Conservation (phyloP, 352 stramenopile genomes). For the Phytophthora ohioensis region DNA sequence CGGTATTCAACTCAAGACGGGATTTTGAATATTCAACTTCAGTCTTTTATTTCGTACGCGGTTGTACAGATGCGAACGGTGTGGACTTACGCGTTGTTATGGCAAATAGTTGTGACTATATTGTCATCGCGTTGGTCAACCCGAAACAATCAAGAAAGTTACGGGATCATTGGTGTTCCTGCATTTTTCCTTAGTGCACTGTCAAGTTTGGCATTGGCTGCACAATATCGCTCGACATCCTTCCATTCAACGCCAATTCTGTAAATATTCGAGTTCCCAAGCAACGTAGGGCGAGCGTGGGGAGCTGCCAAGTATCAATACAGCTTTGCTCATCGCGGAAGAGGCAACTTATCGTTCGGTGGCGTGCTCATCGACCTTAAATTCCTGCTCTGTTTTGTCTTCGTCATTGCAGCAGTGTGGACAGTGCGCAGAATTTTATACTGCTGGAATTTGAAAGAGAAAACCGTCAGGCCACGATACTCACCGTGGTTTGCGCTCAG, state of each 20-base stretch:
- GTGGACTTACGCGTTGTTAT: conserved; percentile 46
- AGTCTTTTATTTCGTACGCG: conserved; percentile 37
- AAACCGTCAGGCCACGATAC: neutral
- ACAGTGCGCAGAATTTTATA: neutral
- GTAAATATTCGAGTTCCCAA: conserved; percentile 13
- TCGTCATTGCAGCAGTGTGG: conserved; percentile 13
- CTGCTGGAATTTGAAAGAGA: neutral
- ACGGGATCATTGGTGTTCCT: conserved; percentile 39
- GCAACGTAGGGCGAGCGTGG: conserved; percentile 8
- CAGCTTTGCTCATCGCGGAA: conserved; percentile 18
- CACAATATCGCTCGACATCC: conserved; percentile 41
- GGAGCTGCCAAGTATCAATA: conserved; percentile 28
- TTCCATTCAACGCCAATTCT: conserved; percentile 35
- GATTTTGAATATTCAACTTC: conserved; percentile 31
- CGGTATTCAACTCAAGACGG: conserved; percentile 43
- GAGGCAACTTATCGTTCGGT: conserved; percentile 29
- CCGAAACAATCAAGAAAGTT: conserved; percentile 5
- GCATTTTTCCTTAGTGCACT: conserved; percentile 52
- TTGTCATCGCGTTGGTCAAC: conserved; percentile 21
- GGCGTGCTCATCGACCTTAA: conserved; percentile 47
- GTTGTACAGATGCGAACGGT: conserved; percentile 58
- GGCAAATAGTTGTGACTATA: conserved; percentile 33
- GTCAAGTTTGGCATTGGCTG: conserved; percentile 39
- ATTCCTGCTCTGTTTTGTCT: conserved; percentile 37
- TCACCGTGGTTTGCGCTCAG: conserved; percentile 18